Conservation (phyloP, 768 basidiomycete species). For the Mycena vitilis region DNA sequence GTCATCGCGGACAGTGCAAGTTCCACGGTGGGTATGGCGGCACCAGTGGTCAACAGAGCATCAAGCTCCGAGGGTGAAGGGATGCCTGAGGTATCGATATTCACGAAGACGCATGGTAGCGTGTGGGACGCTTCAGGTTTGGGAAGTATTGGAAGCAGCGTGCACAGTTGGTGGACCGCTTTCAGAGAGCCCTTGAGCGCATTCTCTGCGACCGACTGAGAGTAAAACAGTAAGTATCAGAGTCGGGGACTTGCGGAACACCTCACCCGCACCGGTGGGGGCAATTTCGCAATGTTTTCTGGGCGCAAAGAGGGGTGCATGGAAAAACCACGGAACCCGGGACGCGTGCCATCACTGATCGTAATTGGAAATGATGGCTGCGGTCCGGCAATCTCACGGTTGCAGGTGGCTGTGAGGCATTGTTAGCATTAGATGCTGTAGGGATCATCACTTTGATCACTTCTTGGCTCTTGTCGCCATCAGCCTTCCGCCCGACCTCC, state of each 20-base stretch:
- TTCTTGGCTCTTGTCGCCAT: no score
- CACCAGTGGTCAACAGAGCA: not conserved
- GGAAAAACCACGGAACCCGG: not conserved
- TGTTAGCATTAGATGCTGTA: no score
- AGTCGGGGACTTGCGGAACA: not conserved
- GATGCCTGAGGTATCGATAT: conserved; percentile 4
- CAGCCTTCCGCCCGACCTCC: no score
- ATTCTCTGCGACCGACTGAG: conserved; percentile 1
- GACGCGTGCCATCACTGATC: not conserved
- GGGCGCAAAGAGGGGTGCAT: not conserved
- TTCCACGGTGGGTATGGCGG: not conserved
- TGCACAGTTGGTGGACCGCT: not conserved
- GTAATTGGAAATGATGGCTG: not conserved
- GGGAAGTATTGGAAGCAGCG: not conserved
- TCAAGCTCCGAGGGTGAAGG: conserved; percentile 1
- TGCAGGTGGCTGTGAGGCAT: no score
- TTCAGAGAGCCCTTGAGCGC: conserved; percentile 1
- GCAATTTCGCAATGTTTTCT: not conserved
- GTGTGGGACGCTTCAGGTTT: not conserved
- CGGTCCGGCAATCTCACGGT: not conserved
- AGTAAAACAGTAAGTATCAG: not conserved
- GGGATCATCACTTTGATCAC: no score
- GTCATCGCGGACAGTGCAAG: conserved; percentile 3
- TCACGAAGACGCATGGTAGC: conserved; percentile 4
- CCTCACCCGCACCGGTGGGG: not conserved